Evolutionary conservation across 1,284 basidiomycete genomes (phyloP).

Genomic region (Tausonia pullulans): DNA sequence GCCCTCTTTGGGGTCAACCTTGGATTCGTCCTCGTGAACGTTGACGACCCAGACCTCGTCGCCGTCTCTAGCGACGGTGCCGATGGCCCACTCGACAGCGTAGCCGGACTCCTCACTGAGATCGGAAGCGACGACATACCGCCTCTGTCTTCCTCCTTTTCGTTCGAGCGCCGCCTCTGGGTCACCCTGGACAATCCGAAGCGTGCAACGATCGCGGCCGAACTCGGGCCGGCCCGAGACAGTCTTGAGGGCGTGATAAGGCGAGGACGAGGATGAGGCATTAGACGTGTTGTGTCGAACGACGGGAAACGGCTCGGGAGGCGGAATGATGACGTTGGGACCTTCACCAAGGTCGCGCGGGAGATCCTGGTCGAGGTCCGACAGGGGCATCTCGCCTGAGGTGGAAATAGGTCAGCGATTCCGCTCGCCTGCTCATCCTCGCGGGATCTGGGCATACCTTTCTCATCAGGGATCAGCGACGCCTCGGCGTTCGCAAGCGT

Average conservation of each 20-base stretch:
- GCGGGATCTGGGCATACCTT: constrained; percentile 46
- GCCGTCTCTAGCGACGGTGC: constrained; percentile 87
- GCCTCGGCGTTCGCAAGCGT: constrained; percentile 57
- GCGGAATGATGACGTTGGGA: constrained; percentile 63
- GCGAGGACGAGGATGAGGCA: constrained; percentile 16
- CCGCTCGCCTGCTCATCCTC: constrained; percentile 33
- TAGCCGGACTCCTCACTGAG: constrained; percentile 83
- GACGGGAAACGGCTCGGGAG: constrained; percentile 28
- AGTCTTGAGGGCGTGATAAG: constrained; percentile 32
- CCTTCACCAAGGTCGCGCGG: constrained; percentile 56
- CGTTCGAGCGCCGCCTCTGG: constrained; percentile 47
- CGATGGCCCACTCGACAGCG: constrained; percentile 91
- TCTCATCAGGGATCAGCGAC: constrained; percentile 24
- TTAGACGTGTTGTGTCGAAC: constrained; percentile 11
- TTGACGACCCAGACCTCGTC: constrained; percentile 77
- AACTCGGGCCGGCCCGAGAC: constrained; percentile 67
- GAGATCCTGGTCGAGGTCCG: constrained; percentile 18
- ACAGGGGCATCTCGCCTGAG: constrained; percentile 18
- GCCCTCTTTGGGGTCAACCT: constrained; percentile 63
- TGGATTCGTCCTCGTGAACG: constrained; percentile 84
- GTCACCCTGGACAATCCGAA: constrained; percentile 74
- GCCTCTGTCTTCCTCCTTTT: constrained; percentile 47
- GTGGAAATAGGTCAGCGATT: background rate
- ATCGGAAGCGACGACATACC: constrained; percentile 87
- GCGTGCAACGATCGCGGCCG: constrained; percentile 84